These are phyloP conservation scores for Exophiala sideris DNA, from an alignment of 2,329 filamentous ascomycete species.

Conservation along the genomic window DNA sequence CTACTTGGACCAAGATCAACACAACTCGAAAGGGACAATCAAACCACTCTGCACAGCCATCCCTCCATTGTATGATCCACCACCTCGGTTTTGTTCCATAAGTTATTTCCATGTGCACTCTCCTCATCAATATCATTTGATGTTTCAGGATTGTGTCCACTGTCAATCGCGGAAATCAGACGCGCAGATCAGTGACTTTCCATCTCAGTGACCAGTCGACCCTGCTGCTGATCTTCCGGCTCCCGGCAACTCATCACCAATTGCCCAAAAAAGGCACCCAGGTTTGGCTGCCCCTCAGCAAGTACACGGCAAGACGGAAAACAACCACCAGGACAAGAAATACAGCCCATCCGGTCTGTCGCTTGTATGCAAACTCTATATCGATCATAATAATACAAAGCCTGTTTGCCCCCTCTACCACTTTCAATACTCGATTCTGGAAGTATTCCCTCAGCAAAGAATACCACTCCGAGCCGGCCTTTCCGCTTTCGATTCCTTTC, in stretches of 20 bases:
- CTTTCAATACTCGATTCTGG: too few relatives aligned
- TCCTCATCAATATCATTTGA: constrained; percentile 4
- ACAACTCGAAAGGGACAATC: not conserved
- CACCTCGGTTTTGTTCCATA: not conserved
- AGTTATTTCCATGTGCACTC: constrained; percentile 6
- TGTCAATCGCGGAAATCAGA: constrained; percentile 5
- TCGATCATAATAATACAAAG: too few relatives aligned
- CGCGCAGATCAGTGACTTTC: constrained; percentile 1
- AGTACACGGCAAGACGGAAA: not conserved
- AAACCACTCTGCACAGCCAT: not conserved
- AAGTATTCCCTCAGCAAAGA: too few relatives aligned
- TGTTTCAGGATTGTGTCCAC: constrained; percentile 7
- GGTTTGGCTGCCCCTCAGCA: too few relatives aligned
- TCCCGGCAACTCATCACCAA: not conserved
- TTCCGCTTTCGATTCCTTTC: too few relatives aligned
- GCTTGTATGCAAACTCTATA: not conserved
- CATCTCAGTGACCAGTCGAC: not conserved
- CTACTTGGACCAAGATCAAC: not conserved
- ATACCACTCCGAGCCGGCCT: too few relatives aligned
- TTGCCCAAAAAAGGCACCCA: not conserved
- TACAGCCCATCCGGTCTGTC: not conserved
- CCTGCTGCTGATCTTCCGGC: constrained; percentile 5
- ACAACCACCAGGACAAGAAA: constrained; percentile 1
- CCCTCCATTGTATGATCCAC: not conserved
- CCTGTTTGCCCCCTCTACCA: too few relatives aligned